Percentiles rank a stretch among this genome's conserved stretches.
Evolutionary conservation across 345 rosid species (phyloP).

Genomic region (Salix brachista): DNA sequence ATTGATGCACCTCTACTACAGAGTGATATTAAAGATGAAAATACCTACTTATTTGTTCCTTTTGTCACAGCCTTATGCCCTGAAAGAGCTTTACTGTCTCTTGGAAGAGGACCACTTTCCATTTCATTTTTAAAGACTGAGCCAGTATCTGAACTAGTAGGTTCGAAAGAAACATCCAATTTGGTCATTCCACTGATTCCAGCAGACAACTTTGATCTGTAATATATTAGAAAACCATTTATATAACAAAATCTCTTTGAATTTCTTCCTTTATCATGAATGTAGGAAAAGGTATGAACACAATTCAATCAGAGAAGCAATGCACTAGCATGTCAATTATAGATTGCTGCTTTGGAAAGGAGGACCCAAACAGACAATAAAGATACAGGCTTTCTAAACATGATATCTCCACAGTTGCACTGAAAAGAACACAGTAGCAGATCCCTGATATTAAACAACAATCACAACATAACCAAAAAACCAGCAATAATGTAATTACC

Average conservation of each 20-base stretch:
- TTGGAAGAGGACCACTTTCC: slow-evolving; percentile 50
- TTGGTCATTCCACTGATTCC: slow-evolving; percentile 59
- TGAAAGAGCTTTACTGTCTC: slow-evolving; percentile 43
- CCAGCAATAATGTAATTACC: slow-evolving; percentile 38
- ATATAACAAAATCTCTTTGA: slow-evolving; percentile 2
- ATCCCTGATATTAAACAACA: not conserved
- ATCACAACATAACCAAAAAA: not conserved
- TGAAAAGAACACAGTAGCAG: not conserved
- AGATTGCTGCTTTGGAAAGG: not conserved
- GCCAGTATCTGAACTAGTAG: slow-evolving; percentile 57
- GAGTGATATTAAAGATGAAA: slow-evolving; percentile 13
- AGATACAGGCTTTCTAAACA: not conserved
- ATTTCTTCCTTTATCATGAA: not conserved
- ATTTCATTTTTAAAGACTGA: slow-evolving; percentile 49
- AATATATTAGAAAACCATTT: slow-evolving; percentile 11
- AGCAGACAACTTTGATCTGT: slow-evolving; percentile 67
- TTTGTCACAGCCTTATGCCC: slow-evolving; percentile 58
- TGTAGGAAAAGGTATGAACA: not conserved
- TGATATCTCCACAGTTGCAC: not conserved
- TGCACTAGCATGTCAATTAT: not conserved
- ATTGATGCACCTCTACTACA: not conserved
- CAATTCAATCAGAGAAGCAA: not conserved
- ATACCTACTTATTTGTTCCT: slow-evolving; percentile 65
- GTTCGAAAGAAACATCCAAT: slow-evolving; percentile 56
- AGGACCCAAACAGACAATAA: not conserved